phyloP scores from a whole-genome alignment of 345 rosid species.

The Populus pruinosa region DNA sequence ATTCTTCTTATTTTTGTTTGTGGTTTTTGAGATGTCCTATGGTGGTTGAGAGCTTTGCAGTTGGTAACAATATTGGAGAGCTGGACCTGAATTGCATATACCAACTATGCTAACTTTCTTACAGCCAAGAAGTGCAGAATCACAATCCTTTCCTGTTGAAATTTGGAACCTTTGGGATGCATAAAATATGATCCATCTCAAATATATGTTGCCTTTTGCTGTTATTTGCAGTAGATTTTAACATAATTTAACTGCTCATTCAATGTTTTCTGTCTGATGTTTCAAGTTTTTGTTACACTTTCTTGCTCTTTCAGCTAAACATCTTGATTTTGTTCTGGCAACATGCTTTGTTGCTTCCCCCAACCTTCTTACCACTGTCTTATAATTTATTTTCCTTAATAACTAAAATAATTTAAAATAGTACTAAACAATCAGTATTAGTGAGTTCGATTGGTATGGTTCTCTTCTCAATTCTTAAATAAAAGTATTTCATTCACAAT shows the following conservation, averaged over 20 bases:
- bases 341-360: not conserved
- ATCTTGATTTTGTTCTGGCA: not conserved
- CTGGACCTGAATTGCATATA: not conserved
- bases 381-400: not conserved
- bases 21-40: not conserved
- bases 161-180: not conserved
- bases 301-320: not conserved
- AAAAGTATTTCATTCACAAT: not conserved
- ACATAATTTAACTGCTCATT: not conserved
- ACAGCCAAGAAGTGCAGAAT: not conserved
- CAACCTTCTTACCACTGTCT: not conserved
- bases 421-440: not conserved
- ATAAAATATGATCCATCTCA: not conserved
- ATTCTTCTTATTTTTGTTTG: conserved; percentile 2
- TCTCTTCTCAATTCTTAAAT: not conserved
- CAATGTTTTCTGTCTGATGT: not conserved
- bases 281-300: not conserved
- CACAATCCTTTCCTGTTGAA: not conserved
- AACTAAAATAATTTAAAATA: not conserved
- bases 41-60: not conserved
- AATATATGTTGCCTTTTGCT: not conserved
- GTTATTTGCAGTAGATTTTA: not conserved
- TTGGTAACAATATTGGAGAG: not conserved
- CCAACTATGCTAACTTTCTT: not conserved
- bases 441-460: not conserved